Evolutionary conservation across 129 eudicot genomes (phyloP), one percentile per base, ranked within the genome.

Genomic region (Cynara cardunculus): DNA sequence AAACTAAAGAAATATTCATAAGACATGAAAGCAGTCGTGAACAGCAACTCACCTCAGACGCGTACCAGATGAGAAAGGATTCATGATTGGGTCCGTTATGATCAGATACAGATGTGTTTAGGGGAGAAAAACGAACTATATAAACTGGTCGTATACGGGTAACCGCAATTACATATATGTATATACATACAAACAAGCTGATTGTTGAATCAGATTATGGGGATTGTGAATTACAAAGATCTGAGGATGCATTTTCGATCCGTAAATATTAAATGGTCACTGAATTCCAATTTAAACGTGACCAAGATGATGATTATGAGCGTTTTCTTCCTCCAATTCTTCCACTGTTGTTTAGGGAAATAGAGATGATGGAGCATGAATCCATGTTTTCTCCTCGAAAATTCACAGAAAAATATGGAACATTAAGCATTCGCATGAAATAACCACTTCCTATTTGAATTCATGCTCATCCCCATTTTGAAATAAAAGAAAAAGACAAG

Each of bases 21-120:
- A 25, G 14, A 64, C 18, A 27, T 68, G 34, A 73, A 25, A 68
- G 44, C 53, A 65, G 19, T 76, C 16, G 59, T 4, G 74, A 68
- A 59, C 5, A 69, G 44, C 66, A 82, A 76, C 89, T 74, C 27
- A 89, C 99, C 97, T 89, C 71, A 94, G 84, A 85, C 97, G 98
- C 71, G 98, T 93, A 37, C 92, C 93, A n/a, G 98, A 91, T 18
- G 94, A 89, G 82, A 93, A 93, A 30, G 97, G 93, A 87, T 93
- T 91, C 98, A 93, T 93, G 98, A 89, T 87, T 76, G 87, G 35
- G 80, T 78, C 88, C 65, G 87, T 69, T 46, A n/a, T 75, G 69
- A 86, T 85, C 87, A 84, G 93, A 89, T 87, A 90, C 87, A 72
- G 74, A 80, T 80, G 41, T 66, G 73, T 8, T 35, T 74, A 74